Base-by-base conservation (phyloP, 441 rosid genomes). In the Populus hybrid region DNA sequence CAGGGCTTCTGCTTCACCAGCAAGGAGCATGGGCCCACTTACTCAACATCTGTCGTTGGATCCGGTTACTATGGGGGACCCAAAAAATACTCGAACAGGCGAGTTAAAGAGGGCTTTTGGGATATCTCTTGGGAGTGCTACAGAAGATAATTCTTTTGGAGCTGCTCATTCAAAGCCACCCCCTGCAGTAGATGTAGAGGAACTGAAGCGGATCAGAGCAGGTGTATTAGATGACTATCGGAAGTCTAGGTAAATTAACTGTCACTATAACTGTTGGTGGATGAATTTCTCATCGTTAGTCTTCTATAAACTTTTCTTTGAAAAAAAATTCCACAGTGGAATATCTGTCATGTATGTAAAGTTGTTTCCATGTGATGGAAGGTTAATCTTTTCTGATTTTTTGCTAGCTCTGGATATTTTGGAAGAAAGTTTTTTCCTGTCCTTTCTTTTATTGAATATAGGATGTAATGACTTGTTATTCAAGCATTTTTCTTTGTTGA, bases 61-160 rank as follows among this genome's bases (percentile, higher is more conserved):
- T 73, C 92, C 84, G 14, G 83, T 90, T 35, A 78, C 87, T 31
- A 70, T 88, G 82, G 90, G 76, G 74, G 89, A 86, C 82, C 85
- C 69, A 70, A 86, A 78, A 69, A 76, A 42, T 72, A 77, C 83
- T 59, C 79, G 81, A 59, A 75, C 79, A 10, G 90, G 84, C 23
- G 94, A 90, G 64, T 76, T 89, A 61, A 82, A 86, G 78, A 85
- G 81, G 82, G 84, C 78, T 76, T 81, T 89, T 38, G 91, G 90
- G 69, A 77, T 85, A 72, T 76, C 92, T 50, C 64, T 69, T 71
- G 88, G 90, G 69, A 82, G 79, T 75, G 24, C 77, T 3, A 28
- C 77, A 6, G 92, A 84, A 73, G 91, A 89, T 64, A 85, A 82
- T 79, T 69, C 88, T 77, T 86, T 84, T 79, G 87, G 88, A 76